Percentiles rank a stretch among this genome's conserved stretches.
Conservation (phyloP, 2,329 filamentous ascomycete genomes). For the Canariomyces notabilis region DNA sequence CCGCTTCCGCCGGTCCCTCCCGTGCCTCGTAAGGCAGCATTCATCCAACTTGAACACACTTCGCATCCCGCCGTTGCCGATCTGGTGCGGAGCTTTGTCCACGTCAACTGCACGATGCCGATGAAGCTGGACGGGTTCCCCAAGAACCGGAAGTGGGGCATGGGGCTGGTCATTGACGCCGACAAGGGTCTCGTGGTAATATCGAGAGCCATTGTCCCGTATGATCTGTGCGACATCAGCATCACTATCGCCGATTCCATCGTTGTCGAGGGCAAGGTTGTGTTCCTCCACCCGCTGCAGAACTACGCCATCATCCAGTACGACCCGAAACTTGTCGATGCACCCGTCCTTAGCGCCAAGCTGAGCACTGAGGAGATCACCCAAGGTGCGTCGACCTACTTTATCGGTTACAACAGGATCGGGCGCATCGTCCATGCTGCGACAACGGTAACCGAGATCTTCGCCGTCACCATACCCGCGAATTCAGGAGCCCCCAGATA, state of each 20-base stretch:
- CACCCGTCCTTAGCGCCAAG: constrained; percentile 83
- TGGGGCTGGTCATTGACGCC: constrained; percentile 95
- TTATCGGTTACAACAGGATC: constrained; percentile 97
- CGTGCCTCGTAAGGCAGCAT: constrained; percentile 73
- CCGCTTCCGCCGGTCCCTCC: constrained; percentile 70
- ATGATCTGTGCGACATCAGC: constrained; percentile 93
- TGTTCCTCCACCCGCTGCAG: constrained; percentile 93
- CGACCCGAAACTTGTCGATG: constrained; percentile 86
- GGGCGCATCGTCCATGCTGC: constrained; percentile 89
- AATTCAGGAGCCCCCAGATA: constrained; percentile 90
- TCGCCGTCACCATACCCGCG: constrained; percentile 90
- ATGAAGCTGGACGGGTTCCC: constrained; percentile 98
- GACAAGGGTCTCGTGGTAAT: constrained; percentile 93
- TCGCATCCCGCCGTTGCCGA: constrained; percentile 87
- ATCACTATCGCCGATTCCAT: constrained; percentile 96
- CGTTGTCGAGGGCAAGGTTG: constrained; percentile 86
- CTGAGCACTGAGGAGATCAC: constrained; percentile 78
- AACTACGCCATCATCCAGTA: constrained; percentile 97
- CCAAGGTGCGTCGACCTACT: constrained; percentile 90
- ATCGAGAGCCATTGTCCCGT: constrained; percentile 88
- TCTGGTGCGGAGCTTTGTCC: constrained; percentile 89
- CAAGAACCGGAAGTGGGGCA: constrained; percentile 87
- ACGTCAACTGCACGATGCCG: constrained; percentile 88
- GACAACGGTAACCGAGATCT: constrained; percentile 94
- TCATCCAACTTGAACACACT: constrained; percentile 86